Evolutionary conservation across 2,329 filamentous ascomycete species (phyloP).

Genomic region (Aspergillus pseudonomiae): DNA sequence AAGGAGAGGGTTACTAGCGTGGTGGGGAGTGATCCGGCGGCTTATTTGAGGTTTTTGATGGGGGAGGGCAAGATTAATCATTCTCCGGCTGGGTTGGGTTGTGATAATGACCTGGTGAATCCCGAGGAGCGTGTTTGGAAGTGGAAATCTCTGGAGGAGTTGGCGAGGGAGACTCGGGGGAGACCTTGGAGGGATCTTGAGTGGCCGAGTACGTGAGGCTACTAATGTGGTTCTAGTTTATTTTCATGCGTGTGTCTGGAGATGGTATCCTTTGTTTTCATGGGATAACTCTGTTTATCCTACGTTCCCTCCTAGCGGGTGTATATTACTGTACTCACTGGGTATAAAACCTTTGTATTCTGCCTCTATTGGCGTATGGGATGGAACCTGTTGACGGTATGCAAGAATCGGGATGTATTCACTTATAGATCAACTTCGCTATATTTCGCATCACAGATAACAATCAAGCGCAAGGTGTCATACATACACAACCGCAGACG

Average conservation of each 20-base stretch:
- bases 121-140: constrained; percentile 30
- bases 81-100: constrained; percentile 23
- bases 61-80: constrained; percentile 34
- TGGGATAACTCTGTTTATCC: too few relatives aligned
- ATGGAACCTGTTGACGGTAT: not conserved
- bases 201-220: constrained; percentile 18
- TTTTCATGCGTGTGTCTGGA: too few relatives aligned
- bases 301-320: too few relatives aligned
- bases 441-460: not conserved
- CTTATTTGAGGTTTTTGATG: constrained; percentile 40
- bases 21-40: constrained; percentile 28
- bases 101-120: constrained; percentile 36
- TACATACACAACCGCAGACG: not conserved
- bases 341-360: not conserved
- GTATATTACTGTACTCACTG: too few relatives aligned
- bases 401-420: not conserved
- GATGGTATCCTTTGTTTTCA: too few relatives aligned
- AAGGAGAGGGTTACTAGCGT: constrained; percentile 25
- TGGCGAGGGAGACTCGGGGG: constrained; percentile 29
- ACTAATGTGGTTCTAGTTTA: not conserved
- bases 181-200: constrained; percentile 26
- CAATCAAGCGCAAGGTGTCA: not conserved
- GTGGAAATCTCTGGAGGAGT: constrained; percentile 34
- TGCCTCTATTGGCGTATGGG: not conserved
- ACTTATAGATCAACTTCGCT: too few relatives aligned